Percentiles rank a stretch among this genome's conserved stretches.
Conservation (phyloP, 768 basidiomycete genomes). For the Dioszegia aurantiaca region DNA sequence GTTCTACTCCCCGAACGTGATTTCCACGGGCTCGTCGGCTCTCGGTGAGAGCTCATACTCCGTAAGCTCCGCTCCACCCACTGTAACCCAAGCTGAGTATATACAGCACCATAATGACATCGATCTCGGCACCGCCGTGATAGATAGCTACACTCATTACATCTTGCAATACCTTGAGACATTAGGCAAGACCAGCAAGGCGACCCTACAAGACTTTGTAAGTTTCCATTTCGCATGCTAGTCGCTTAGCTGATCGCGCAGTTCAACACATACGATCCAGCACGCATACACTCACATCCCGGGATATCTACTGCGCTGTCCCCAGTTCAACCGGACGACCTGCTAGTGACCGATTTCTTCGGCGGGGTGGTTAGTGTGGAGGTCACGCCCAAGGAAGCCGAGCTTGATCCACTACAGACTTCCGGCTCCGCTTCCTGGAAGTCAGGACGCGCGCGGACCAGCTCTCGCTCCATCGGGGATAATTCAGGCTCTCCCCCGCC, state of each 20-base stretch:
- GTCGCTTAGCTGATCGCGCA: constrained; percentile 47
- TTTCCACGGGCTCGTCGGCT: constrained; percentile 81
- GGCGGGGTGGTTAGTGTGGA: constrained; percentile 85
- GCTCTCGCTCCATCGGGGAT: not conserved
- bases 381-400: constrained; percentile 48
- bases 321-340: constrained; percentile 60
- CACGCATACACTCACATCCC: constrained; percentile 73
- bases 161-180: constrained; percentile 86
- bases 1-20: constrained; percentile 86
- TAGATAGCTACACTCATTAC: constrained; percentile 91
- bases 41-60: constrained; percentile 91
- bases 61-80: constrained; percentile 55
- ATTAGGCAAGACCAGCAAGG: constrained; percentile 82
- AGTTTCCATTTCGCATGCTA: constrained; percentile 42
- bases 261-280: constrained; percentile 76
- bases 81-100: not conserved
- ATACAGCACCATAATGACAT: constrained; percentile 82
- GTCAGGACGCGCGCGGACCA: not conserved
- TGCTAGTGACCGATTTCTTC: constrained; percentile 77
- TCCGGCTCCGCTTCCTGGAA: not conserved
- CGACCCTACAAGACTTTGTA: constrained; percentile 77
- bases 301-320: constrained; percentile 88
- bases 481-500: not conserved
- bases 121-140: constrained; percentile 92
- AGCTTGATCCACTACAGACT: constrained; percentile 12